Base-by-base conservation (phyloP, 306 rosid genomes). In the Pterocarpus macrocarpus region DNA sequence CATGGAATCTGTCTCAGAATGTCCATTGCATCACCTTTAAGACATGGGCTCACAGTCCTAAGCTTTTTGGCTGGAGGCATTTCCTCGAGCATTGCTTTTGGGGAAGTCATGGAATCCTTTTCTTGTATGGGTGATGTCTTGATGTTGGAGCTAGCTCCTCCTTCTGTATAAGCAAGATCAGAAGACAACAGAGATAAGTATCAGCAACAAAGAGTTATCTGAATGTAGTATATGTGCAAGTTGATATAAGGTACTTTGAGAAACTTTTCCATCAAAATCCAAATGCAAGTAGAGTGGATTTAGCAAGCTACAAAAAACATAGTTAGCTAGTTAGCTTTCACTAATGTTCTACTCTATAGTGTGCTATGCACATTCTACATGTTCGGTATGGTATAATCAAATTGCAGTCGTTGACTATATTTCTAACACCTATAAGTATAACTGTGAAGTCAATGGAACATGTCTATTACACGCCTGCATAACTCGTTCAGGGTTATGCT, bases 1-100 rank as follows among this genome's bases (percentile, higher is more conserved):
- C 69, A 71, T 5, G 93, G 93, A 94, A 89, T 87, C 52, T 50
- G 38, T 14, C 73, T 64, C 85, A 74, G 62, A 81, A 80, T 76
- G 0, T 79, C 80, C 82, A 69, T 52, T 50, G 87, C 81, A 38
- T 69, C 81, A 64, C 71, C 81, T 75, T 69, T 39, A 39, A 59
- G 38, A 39, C 41, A 12, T 14, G 79, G 80, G 16, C 70, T 80
- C 14, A 58, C 65, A 77, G 56, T 53, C 69, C 62, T 88, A 22
- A 57, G 77, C 82, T 57, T 86, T 81, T 90, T 83, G 57, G 70
- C 14, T 16, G 78, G 81, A 57, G 30, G 35, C 68, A 16, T 53
- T 63, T 77, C 70, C 80, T 36, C 22, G 17, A 8, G 3, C 35
- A 5, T 77, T 17, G 69, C 11, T 53, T 33, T 14, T 6, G 67